Conservation (phyloP, 2,329 filamentous ascomycete species). For the Xylaria polymorpha region DNA sequence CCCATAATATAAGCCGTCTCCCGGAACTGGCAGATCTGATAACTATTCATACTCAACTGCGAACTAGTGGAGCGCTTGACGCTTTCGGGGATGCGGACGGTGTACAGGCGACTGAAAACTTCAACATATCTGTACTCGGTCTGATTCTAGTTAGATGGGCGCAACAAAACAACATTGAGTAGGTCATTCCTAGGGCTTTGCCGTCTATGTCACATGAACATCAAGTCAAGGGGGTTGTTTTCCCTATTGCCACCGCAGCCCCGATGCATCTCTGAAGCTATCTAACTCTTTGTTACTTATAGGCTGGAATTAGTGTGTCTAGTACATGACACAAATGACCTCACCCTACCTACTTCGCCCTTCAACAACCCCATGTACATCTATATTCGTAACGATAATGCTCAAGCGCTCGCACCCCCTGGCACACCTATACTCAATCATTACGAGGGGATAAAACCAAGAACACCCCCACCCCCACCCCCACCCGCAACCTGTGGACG, state of each 20-base stretch:
- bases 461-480: neutral
- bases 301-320: conserved; percentile 23
- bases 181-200: neutral
- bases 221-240: neutral
- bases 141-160: conserved; percentile 20
- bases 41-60: neutral
- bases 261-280: neutral
- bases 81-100: no score
- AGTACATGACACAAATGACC: neutral
- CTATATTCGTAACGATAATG: conserved; percentile 37
- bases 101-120: no score
- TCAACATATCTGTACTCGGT: neutral
- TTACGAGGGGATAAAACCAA: conserved; percentile 5
- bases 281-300: neutral
- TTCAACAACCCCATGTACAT: conserved; percentile 7
- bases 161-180: neutral
- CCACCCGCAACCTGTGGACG: neutral
- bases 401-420: no score
- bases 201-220: neutral
- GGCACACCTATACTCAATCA: no score
- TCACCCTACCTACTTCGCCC: neutral
- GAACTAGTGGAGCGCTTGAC: no score
- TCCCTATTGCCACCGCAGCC: neutral
- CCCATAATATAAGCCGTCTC: neutral
- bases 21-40: conserved; percentile 18